Conservation (phyloP, 2,329 filamentous ascomycete species). For the Cordyceps militaris region DNA sequence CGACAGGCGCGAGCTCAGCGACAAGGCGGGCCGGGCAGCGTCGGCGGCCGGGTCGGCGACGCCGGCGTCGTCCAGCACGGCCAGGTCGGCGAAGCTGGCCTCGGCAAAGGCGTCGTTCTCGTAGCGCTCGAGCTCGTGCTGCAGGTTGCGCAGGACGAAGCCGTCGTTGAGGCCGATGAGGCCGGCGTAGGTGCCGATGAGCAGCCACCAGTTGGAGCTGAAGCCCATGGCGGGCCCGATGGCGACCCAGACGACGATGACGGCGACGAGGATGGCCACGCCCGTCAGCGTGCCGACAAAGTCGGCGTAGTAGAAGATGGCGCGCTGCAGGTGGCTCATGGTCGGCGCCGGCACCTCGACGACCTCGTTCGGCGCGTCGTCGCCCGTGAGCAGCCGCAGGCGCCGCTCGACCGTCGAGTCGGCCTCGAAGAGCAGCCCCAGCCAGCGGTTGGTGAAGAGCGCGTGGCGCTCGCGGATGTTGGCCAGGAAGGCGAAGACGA, state of each 20-base stretch:
- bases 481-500: slow-evolving; percentile 35
- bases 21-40: background rate
- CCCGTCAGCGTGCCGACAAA: slow-evolving; percentile 36
- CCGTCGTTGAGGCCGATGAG: slow-evolving; percentile 38
- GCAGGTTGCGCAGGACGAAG: slow-evolving; percentile 39
- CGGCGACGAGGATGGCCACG: slow-evolving; percentile 29
- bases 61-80: slow-evolving; percentile 14
- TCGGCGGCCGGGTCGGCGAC: slow-evolving; percentile 5
- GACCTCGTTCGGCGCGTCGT: slow-evolving; percentile 25
- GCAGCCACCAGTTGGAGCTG: slow-evolving; percentile 38
- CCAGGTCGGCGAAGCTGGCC: slow-evolving; percentile 13
- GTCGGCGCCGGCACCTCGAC: slow-evolving; percentile 26
- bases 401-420: slow-evolving; percentile 28
- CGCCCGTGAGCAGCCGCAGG: slow-evolving; percentile 27
- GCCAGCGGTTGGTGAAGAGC: slow-evolving; percentile 23
- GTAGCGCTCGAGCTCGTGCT: slow-evolving; percentile 22
- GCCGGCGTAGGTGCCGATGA: slow-evolving; percentile 41
- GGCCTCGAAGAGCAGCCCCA: slow-evolving; percentile 27
- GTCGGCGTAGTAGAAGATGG: slow-evolving; percentile 36
- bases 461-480: slow-evolving; percentile 32
- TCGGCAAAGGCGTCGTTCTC: slow-evolving; percentile 16
- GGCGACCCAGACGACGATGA: slow-evolving; percentile 30
- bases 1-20: slow-evolving; percentile 17
- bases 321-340: slow-evolving; percentile 27
- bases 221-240: slow-evolving; percentile 33